These are phyloP conservation scores for Triangularia setosa DNA, from an alignment of 2,329 filamentous ascomycete genomes.

Conservation along the genomic window DNA sequence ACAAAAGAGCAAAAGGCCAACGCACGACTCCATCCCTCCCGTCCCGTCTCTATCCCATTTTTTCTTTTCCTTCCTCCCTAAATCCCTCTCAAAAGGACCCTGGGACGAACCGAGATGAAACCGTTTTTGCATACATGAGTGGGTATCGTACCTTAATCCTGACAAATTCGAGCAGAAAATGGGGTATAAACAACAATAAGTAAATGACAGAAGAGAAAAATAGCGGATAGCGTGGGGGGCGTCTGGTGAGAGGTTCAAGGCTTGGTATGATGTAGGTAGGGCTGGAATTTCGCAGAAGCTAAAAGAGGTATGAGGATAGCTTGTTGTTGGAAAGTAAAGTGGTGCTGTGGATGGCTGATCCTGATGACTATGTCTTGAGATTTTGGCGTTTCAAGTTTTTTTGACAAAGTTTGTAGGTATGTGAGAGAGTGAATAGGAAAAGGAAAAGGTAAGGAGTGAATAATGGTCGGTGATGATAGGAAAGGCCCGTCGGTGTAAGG, in stretches of 20 bases:
- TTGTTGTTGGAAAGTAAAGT: background rate
- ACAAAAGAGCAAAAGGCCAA: background rate
- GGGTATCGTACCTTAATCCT: background rate
- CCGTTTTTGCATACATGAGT: background rate
- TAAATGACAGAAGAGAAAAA: background rate
- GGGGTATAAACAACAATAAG: background rate
- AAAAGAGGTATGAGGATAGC: background rate
- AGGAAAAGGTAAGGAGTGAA: slow-evolving; percentile 26
- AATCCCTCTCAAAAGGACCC: background rate
- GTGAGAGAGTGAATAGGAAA: slow-evolving; percentile 20
- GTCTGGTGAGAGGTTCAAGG: background rate
- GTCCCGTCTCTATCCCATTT: background rate
- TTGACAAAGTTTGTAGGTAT: background rate
- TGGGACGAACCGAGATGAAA: background rate
- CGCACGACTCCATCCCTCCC: background rate
- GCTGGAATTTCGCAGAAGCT: background rate
- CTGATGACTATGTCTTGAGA: slow-evolving; percentile 1
- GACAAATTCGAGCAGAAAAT: background rate
- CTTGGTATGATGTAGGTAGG: background rate
- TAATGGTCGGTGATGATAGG: slow-evolving; percentile 26
- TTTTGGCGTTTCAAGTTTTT: slow-evolving; percentile 19
- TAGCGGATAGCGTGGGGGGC: background rate
- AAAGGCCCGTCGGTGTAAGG: slow-evolving; percentile 11
- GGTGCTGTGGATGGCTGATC: slow-evolving; percentile 13
- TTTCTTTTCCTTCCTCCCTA: background rate